Evolutionary conservation across 106 monocot species (phyloP), one percentile per base, ranked within the genome.

Genomic region (Chionographis japonica): DNA sequence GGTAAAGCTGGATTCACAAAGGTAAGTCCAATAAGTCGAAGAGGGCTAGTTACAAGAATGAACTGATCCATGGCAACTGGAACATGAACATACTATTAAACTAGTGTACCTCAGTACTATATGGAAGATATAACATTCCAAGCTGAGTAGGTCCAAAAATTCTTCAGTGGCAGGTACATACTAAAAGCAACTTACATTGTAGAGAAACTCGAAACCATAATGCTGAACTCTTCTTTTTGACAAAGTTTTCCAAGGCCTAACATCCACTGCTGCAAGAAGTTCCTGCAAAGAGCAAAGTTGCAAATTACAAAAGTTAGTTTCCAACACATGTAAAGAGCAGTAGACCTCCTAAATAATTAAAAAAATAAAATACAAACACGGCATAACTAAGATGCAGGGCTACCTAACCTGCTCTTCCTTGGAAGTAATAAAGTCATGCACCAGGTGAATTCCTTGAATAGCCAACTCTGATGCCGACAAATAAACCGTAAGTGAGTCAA

Each of bases 221-320:
- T 98, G 98, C 62, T 98, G 98, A 66, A 98, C 98, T 77, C 93
- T 90, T 75, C 98, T 85, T 80, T 98, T 98, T 4, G 90, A 65
- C 53, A 98, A 83, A 67, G 58, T 83, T 66, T 81, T 85, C 98
- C 98, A 98, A 12, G 87, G 87, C 60, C 78, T 87, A 41, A 35
- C 63, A 77, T 98, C 90, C 60, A 98, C 90, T 72, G 75, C 84
- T 55, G 80, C 77, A 74, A 98, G 89, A 37, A 98, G 83, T 55
- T 79, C 77, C 98, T 98, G 60, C 49, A 39, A 68, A 68, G n/a
- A 68, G 40, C 12, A 13, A 42, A 40, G 50, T 58, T 40, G 52
- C 10, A 51, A 66, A 55, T 12, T 11, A 3, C n/a, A 40, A 41
- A 78, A 69, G 12, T 50, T 52, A 60, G 4, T 6, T 5, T 19